These are phyloP conservation scores for Physcomitrellopsis africana DNA, from an alignment of 225 moss, liverwort and hornwort species.

Conservation along the genomic window DNA sequence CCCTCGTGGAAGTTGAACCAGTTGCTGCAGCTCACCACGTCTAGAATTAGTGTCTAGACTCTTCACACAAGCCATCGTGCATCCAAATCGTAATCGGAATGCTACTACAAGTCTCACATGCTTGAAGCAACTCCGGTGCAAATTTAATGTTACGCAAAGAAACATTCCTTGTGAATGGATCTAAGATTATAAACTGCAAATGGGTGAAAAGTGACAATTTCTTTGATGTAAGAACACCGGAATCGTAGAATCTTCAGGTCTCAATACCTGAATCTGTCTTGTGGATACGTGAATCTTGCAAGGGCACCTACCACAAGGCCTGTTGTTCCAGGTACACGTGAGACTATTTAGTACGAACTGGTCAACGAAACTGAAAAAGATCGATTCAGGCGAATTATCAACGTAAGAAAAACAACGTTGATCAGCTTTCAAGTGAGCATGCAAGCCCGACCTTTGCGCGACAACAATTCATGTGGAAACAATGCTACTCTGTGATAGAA, in stretches of 20 bases:
- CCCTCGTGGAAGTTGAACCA: slow-evolving; percentile 80
- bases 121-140: background rate
- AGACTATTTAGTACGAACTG: background rate
- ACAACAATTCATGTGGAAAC: no score
- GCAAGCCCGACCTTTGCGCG: no score
- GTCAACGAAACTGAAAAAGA: background rate
- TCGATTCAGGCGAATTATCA: background rate
- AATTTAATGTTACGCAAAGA: background rate
- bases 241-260: background rate
- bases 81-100: background rate
- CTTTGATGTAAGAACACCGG: no score
- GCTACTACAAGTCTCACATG: background rate
- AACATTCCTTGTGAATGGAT: no score
- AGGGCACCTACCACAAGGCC: slow-evolving; percentile 50
- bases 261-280: slow-evolving; percentile 47
- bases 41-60: background rate
- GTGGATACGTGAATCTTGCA: slow-evolving; percentile 64
- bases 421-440: no score
- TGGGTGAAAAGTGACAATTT: no score
- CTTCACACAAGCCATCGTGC: background rate
- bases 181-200: no score
- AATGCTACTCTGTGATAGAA: background rate
- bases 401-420: background rate
- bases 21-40: slow-evolving; percentile 15
- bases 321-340: background rate